A percentile compares a stretch with the other conserved stretches of the same genome.
Evolutionary conservation across 1,139 yeast species (phyloP).

Genomic region (Groenewaldozyma auringiensis): DNA sequence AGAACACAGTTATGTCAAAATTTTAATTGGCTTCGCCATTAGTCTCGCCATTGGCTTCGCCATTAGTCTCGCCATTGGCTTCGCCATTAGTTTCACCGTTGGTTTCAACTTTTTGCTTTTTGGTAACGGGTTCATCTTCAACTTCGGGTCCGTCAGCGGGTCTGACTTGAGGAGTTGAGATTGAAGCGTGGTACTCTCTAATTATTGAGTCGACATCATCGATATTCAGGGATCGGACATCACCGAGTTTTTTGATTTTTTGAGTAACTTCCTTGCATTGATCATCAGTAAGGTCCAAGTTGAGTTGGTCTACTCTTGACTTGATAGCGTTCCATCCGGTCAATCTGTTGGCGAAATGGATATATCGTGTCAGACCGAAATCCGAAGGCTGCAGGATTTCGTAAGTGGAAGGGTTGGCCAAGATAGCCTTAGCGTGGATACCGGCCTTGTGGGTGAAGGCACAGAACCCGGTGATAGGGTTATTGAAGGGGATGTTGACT

Average conservation of each 20-base stretch:
- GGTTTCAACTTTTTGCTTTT: conserved; percentile 24
- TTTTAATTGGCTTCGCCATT: no score
- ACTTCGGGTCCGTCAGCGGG: conserved; percentile 15
- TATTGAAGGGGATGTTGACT: conserved; percentile 95
- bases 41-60: conserved; percentile 1
- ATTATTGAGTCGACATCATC: conserved; percentile 97
- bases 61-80: conserved; percentile 7
- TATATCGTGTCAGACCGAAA: conserved; percentile 90
- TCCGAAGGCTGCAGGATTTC: conserved; percentile 93
- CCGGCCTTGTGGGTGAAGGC: conserved; percentile 99
- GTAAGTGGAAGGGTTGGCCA: conserved; percentile 96
- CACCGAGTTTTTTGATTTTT: conserved; percentile 91
- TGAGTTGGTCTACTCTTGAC: conserved; percentile 95
- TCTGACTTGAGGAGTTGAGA: conserved; percentile 36
- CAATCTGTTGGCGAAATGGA: conserved; percentile 94
- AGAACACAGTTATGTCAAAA: no score
- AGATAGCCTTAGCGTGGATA: conserved; percentile 96
- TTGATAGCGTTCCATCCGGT: conserved; percentile 99
- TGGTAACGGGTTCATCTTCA: conserved; percentile 21
- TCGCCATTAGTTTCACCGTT: neutral
- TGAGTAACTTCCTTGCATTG: conserved; percentile 92
- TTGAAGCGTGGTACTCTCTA: conserved; percentile 80
- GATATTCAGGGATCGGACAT: conserved; percentile 86
- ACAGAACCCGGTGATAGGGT: conserved; percentile 98
- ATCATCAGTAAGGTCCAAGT: conserved; percentile 79